phyloP scores from a whole-genome alignment of 208 protist genomes.

The Acanthamoeba polyphaga region DNA sequence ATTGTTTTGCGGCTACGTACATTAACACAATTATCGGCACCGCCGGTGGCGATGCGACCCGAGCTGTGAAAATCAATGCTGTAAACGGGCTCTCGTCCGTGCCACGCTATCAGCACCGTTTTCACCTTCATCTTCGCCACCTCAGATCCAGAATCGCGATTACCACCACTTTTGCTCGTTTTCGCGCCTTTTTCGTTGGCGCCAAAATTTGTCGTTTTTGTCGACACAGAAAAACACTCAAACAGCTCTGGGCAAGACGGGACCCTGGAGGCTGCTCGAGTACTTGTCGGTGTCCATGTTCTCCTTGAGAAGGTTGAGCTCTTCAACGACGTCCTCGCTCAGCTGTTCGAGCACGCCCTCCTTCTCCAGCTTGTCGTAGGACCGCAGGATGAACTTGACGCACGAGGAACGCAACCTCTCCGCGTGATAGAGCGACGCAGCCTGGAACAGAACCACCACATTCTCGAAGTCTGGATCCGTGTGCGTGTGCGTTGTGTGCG shows the following conservation, averaged over 20 bases:
- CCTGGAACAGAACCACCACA: conserved; percentile 64
- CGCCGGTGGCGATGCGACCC: conserved; percentile 38
- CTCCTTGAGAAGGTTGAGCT: conserved; percentile 43
- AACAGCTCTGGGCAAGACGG: not conserved
- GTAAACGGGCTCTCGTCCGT: conserved; percentile 28
- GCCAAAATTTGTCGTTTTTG: not conserved
- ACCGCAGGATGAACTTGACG: conserved; percentile 53
- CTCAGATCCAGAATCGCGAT: conserved; percentile 69
- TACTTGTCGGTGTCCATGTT: conserved; percentile 46
- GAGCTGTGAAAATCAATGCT: conserved; percentile 38
- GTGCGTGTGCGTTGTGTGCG: not conserved
- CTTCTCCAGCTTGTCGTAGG: conserved; percentile 60
- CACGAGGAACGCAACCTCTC: conserved; percentile 7
- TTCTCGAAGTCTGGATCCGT: conserved; percentile 50
- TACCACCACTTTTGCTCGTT: conserved; percentile 25
- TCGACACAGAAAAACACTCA: not conserved
- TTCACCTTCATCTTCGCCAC: conserved; percentile 82
- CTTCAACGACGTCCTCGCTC: conserved; percentile 50
- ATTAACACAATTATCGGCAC: conserved; percentile 47
- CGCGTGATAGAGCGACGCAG: conserved; percentile 45
- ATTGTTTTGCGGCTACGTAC: not conserved
- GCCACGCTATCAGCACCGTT: conserved; percentile 45
- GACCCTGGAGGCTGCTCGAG: not conserved
- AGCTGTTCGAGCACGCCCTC: conserved; percentile 28
- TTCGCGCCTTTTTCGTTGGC: conserved; percentile 55